A percentile compares a stretch with the other conserved stretches of the same genome.
Evolutionary conservation across 257 asterid species (phyloP).

Genomic region (Gentiana straminea): DNA sequence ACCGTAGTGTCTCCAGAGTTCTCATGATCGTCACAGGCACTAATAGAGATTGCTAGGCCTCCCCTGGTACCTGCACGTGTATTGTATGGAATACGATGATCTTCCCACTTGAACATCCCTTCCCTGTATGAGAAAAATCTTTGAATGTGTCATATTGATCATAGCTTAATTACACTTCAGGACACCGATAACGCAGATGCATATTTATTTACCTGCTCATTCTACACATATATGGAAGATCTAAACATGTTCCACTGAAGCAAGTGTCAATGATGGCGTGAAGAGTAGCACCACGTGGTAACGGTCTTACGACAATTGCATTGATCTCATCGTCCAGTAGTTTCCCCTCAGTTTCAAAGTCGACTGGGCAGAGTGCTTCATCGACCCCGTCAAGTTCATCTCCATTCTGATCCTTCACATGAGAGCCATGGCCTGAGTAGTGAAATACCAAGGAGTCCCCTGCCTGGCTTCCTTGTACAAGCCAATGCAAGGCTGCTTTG

Average conservation of each 20-base stretch:
- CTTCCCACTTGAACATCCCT: slow-evolving; percentile 59
- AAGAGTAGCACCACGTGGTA: slow-evolving; percentile 61
- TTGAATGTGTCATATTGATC: not conserved
- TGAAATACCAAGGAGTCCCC: slow-evolving; percentile 82
- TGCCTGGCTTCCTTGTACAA: slow-evolving; percentile 50
- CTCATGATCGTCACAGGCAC: slow-evolving; percentile 87
- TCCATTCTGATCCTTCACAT: slow-evolving; percentile 44
- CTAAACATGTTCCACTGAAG: slow-evolving; percentile 73
- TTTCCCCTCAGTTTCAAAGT: slow-evolving; percentile 62
- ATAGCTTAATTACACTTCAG: not conserved
- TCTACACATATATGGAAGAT: slow-evolving; percentile 53
- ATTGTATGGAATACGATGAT: slow-evolving; percentile 26
- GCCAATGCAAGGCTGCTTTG: slow-evolving; percentile 59
- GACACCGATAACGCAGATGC: not conserved
- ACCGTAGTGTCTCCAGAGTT: slow-evolving; percentile 75
- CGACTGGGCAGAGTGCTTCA: slow-evolving; percentile 65
- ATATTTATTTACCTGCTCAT: slow-evolving; percentile 39
- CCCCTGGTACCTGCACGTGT: slow-evolving; percentile 58
- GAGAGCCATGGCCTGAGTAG: slow-evolving; percentile 81
- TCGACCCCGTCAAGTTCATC: slow-evolving; percentile 80
- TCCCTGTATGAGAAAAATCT: slow-evolving; percentile 26
- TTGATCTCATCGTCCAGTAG: slow-evolving; percentile 77
- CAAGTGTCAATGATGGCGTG: slow-evolving; percentile 84
- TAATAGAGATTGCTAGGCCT: slow-evolving; percentile 60
- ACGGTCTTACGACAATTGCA: slow-evolving; percentile 64